Evolutionary conservation across 306 rosid genomes (phyloP), one percentile per base, ranked within the genome.

Genomic region (Prinsepia uniflora): DNA sequence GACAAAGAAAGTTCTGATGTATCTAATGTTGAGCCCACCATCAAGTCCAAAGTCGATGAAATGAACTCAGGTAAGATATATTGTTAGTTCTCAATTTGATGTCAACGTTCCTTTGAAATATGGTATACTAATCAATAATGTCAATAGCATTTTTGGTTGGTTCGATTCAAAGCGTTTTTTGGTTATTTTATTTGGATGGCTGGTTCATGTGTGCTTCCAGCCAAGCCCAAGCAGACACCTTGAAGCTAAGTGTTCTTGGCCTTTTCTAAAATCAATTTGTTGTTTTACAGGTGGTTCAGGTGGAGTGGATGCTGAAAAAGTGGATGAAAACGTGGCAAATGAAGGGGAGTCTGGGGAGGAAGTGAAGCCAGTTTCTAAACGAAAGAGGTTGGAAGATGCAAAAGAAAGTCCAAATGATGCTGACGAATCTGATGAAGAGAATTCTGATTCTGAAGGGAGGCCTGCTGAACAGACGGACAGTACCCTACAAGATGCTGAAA

Each of bases 1-100:
- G 86, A 81, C 68, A 85, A 79, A 72, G 97, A 81, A 78, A 83
- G 75, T 80, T 89, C 88, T 42, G 86, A 85, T 45, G 75, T 80
- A 30, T 81, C 92, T 44, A 83, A 85, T 82, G 79, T 75, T 53
- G 91, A 86, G 70, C 84, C 73, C 22, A 49, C 57, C 43, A 55
- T 55, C 57, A 63, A 72, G 19, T 79, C 84, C 42, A 74, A 83
- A 86, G 79, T 78, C 45, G 81, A 86, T 65, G 89, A 86, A 72
- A 54, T 71, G 74, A 76, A 82, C 82, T 76, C 96, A 68, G 97
- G 97, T 91, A 82, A 81, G 59, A 48, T 22, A 15, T 75, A 78
- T 71, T 41, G n/a, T 45, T 47, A 34, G 60, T 71, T 75, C 30
- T 76, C 68, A 19, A 40, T 49, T 63, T 19, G 65, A 61, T 61